Evolutionary conservation across 768 basidiomycete species (phyloP), one percentile per base, ranked within the genome.

Genomic region (Lactarius hatsudake): DNA sequence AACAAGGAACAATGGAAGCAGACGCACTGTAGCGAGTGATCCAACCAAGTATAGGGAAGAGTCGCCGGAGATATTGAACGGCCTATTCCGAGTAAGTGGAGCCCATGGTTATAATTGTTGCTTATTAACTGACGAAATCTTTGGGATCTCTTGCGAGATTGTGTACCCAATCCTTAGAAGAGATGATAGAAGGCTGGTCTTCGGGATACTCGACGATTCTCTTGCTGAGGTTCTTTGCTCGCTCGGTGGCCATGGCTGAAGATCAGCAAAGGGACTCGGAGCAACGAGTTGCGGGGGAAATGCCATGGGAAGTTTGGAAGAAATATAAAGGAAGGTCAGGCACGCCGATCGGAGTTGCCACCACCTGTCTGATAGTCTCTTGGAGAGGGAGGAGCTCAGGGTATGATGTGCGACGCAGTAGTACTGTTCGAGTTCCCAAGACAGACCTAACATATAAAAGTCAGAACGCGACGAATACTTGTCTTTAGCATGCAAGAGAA

Each of bases 21-120:
- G 4, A 5, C 87, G 71, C 63, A 90, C 91, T 96, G 79, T 98
- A 98, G 74, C 93, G 83, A 3, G 86, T 82, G 45, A 92, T 88
- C 95, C 95, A 98, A 38, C 84, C 79, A 0, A 93, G 32, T 74
- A 97, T 91, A 0, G 95, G 95, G 77, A 97, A 96, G 17, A 97
- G 79, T 69, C 85, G 82, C 57, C 77, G 71, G 36, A 93, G n/a
- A 72, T 97, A 97, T 65, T 81, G 71, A 59, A 82, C 75, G 45
- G 82, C 73, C 91, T 94, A 70, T 26, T 30, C 51, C 69, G 62
- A 30, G 65, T 59, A 59, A 60, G 42, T 26, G 34, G 65, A 28
- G 64, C 34, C 8, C 34, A 66, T 68, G 9, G 23, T 3, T 23
- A 38, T 26, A 28, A 64, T 62, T 54, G 43, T 15, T 23, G 51